Evolutionary conservation across 2,329 filamentous ascomycete species (phyloP).

Genomic region (Arachnomyces sp.): DNA sequence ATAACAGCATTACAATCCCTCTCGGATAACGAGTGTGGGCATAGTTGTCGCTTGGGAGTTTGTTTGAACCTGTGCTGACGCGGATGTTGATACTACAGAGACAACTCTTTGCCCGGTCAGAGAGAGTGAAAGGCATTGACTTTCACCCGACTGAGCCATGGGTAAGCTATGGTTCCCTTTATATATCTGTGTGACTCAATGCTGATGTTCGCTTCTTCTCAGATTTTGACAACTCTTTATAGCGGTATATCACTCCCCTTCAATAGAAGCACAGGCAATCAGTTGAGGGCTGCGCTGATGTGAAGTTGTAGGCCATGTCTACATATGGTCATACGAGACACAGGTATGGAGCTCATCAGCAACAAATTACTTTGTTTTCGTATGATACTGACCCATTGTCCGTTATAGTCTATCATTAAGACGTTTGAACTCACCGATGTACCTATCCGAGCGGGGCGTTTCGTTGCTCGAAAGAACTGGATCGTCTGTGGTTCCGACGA

Average conservation of each 20-base stretch:
- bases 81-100: slow-evolving; percentile 46
- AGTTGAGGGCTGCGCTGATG: slow-evolving; percentile 10
- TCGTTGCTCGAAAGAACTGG: slow-evolving; percentile 98
- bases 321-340: slow-evolving; percentile 98
- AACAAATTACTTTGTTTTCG: background rate
- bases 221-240: slow-evolving; percentile 85
- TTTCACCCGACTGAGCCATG: slow-evolving; percentile 96
- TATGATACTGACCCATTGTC: slow-evolving; percentile 15
- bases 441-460: slow-evolving; percentile 90
- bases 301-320: slow-evolving; percentile 69
- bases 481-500: slow-evolving; percentile 92
- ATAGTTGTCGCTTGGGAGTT: slow-evolving; percentile 3
- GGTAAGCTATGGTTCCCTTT: slow-evolving; percentile 45
- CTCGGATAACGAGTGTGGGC: background rate
- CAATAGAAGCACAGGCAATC: slow-evolving; percentile 16
- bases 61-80: slow-evolving; percentile 29
- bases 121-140: slow-evolving; percentile 95
- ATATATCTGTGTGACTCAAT: background rate
- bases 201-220: slow-evolving; percentile 5
- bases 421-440: slow-evolving; percentile 99
- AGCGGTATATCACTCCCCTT: slow-evolving; percentile 55
- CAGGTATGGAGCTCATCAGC: slow-evolving; percentile 44
- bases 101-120: slow-evolving; percentile 79
- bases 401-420: slow-evolving; percentile 78
- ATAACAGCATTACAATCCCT: background rate